Base-by-base conservation (phyloP, 2,329 filamentous ascomycete genomes). In the Phoma sp. region DNA sequence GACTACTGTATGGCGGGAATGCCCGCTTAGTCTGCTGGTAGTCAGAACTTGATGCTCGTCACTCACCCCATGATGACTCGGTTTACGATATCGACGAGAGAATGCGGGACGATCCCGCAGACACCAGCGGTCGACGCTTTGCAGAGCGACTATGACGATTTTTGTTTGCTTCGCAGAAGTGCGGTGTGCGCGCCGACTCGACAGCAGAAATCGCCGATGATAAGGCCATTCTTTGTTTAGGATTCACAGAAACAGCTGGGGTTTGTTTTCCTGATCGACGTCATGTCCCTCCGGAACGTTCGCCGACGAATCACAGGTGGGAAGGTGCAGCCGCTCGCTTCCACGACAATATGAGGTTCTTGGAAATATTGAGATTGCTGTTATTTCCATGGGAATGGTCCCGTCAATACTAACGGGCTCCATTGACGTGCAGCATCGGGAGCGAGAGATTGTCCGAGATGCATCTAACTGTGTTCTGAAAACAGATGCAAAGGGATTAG, bases 1-100 rank as follows among this genome's bases (percentile, higher is more conserved):
- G 29, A 34, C 39, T 40, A 25, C 28, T 32, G 28, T 54, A 39
- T 23, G 34, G 56, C 61, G 63, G 61, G 55, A 56, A 39, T 42
- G 54, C 51, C 54, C 52, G 53, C 56, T 54, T 58, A 40, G 54
- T 34, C 40, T 51, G 46, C 47, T 53, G 40, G 32, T 36, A 51
- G 47, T 47, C 33, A 52, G 47, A 47, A 34, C 34, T 39, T 47
- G 47, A 15, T 53, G 26, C 17, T 17, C 26, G 30, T 50, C 40
- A 42, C 40, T 50, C 40, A 42, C 40, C 42, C 47, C 42, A 51
- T 29, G 29, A 42, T 26, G 43, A 34, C 20, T 48, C 37, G 32
- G 34, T 42, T 17, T n/a, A 17, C 12, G 11, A 33, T 25, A 34
- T 30, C 6, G 28, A 26, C 20, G 29, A 14, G 11, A 34, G 17